Base-by-base conservation (phyloP, 805 yeast species). In the Suhomyces vadensis region DNA sequence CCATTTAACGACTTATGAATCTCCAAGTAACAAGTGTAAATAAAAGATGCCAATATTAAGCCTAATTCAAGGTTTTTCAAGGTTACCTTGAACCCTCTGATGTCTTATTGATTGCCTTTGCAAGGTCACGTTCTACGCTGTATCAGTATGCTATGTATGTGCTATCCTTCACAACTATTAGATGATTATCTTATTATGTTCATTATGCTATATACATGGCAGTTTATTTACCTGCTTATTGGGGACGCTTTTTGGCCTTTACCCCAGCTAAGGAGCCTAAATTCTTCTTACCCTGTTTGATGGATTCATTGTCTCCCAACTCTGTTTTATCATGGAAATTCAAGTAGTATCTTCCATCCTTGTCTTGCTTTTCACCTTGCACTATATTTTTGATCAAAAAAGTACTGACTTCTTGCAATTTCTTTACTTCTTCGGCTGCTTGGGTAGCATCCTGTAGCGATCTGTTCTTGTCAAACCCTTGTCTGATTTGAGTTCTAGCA, bases 271-370 rank as follows among this genome's bases (percentile, higher is more conserved):
- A 69, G 20, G 77, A 68, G 17, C 77, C 75, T 61, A 78, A 61
- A 27, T 68, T 53, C 6, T 69, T 65, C 46, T 59, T 60, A 46
- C 70, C 66, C 49, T 69, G 77, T 61, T 84, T 86, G 53, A 87
- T 76, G 37, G 81, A 75, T 26, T 90, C 95, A 61, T 92, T 92
- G 59, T 90, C 96, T 14, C 97, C 98, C 41, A 92, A 70, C 64
- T 92, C 98, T 0, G 95, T 87, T 38, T 85, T 80, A 39, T 79
- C 66, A 59, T 89, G 97, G 53, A 92, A 82, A 52, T 84, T 84
- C 55, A 92, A 72, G 40, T 67, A 63, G 57, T 73, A 79, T 39
- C 68, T 75, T 2, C 71, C 75, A 35, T 67, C 74, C 3, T 71
- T 75, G 11, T 69, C 69, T 2, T 63, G 69, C 53, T 67, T 75